These are phyloP conservation scores for Forsythia viridissima DNA, from an alignment of 257 asterid genomes.

Conservation along the genomic window DNA sequence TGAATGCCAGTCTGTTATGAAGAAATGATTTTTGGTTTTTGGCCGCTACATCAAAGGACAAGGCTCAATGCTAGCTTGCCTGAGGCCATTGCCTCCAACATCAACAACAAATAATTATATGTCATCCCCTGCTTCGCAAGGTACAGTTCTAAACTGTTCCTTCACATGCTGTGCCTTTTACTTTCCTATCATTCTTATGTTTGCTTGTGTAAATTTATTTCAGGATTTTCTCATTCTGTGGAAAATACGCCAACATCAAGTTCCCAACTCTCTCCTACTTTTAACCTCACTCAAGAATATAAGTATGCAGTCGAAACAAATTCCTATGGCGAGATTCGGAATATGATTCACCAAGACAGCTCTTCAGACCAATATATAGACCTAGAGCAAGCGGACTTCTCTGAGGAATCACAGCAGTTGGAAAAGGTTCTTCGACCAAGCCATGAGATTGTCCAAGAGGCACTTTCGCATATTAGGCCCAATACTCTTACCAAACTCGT, in stretches of 20 bases:
- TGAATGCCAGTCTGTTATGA: conserved; percentile 8
- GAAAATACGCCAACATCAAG: conserved; percentile 67
- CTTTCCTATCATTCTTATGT: conserved; percentile 2
- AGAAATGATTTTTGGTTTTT: conserved; percentile 34
- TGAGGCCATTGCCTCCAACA: conserved; percentile 40
- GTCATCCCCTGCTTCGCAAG: conserved; percentile 63
- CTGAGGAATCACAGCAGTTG: conserved; percentile 43
- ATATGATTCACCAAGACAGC: conserved; percentile 40
- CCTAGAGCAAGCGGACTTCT: conserved; percentile 32
- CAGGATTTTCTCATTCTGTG: conserved; percentile 34
- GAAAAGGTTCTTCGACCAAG: conserved; percentile 72
- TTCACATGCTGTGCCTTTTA: background rate
- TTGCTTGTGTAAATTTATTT: conserved; percentile 18
- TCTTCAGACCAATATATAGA: conserved; percentile 37
- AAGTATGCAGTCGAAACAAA: conserved; percentile 57
- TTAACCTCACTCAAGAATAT: conserved; percentile 73
- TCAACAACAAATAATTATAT: conserved; percentile 30
- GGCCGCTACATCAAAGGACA: conserved; percentile 24
- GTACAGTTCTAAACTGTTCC: conserved; percentile 30
- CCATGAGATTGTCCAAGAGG: conserved; percentile 49
- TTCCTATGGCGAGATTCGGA: conserved; percentile 69
- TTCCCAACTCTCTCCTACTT: conserved; percentile 76
- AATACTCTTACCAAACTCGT: conserved; percentile 50
- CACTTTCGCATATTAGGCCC: conserved; percentile 43
- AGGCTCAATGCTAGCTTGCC: conserved; percentile 57